phyloP scores from a whole-genome alignment of 179 eudicot species.

The Silene coronaria region DNA sequence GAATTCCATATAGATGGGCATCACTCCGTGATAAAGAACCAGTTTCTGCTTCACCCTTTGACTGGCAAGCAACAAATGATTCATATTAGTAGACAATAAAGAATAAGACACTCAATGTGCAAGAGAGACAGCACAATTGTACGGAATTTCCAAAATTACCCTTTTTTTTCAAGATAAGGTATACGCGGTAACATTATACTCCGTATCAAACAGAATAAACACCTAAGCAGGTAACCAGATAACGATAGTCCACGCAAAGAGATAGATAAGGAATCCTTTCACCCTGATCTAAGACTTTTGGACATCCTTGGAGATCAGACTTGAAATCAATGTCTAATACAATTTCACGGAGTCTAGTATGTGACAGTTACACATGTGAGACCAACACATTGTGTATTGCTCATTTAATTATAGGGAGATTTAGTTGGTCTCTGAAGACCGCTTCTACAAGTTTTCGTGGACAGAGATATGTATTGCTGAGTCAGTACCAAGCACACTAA shows the following conservation, averaged over 20 bases:
- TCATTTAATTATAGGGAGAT: no score
- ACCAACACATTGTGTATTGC: neutral
- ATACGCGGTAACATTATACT: no score
- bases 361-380: neutral
- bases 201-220: no score
- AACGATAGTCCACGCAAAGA: neutral
- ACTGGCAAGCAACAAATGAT: conserved; percentile 39
- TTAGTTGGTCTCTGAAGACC: no score
- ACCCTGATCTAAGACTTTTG: neutral
- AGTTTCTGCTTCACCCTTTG: conserved; percentile 79
- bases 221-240: no score
- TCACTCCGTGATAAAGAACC: conserved; percentile 75
- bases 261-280: neutral
- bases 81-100: neutral
- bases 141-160: no score
- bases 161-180: no score
- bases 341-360: neutral
- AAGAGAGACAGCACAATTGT: neutral
- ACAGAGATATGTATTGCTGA: no score
- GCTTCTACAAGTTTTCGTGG: no score
- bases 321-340: neutral
- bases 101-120: neutral
- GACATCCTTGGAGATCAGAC: neutral
- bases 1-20: conserved; percentile 85
- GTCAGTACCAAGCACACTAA: no score